Evolutionary conservation across 768 basidiomycete species (phyloP).

Genomic region (Boletus rubescentipes): DNA sequence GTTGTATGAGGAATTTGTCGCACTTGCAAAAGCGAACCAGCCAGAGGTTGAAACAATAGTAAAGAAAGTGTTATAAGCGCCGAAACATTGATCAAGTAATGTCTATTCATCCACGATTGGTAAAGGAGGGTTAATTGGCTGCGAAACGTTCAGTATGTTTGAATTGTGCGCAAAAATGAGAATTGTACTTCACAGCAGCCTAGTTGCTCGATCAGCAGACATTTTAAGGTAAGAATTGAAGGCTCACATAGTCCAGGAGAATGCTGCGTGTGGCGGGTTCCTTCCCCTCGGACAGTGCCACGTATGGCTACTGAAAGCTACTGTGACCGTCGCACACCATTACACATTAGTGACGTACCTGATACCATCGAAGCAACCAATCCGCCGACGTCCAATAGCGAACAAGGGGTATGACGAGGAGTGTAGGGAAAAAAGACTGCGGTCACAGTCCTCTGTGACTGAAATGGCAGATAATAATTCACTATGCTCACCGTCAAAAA

Average conservation of each 20-base stretch:
- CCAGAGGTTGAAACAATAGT: constrained; percentile 57
- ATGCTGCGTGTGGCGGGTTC: constrained; percentile 57
- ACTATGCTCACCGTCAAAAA: constrained; percentile 42
- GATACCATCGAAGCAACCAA: constrained; percentile 54
- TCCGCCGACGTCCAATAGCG: constrained; percentile 52
- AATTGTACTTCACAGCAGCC: constrained; percentile 44
- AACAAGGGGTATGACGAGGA: constrained; percentile 49
- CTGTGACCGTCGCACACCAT: background rate
- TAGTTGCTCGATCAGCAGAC: constrained; percentile 19
- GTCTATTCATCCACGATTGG: constrained; percentile 48
- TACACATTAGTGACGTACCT: constrained; percentile 42
- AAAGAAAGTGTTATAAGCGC: constrained; percentile 45
- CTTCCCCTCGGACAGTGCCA: constrained; percentile 52
- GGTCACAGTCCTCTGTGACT: background rate
- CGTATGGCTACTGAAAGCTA: constrained; percentile 51
- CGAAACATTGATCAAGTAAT: constrained; percentile 55
- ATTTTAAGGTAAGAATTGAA: background rate
- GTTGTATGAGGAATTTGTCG: constrained; percentile 18
- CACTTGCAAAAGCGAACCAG: constrained; percentile 37
- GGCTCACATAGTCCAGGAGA: constrained; percentile 63
- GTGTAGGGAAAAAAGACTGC: constrained; percentile 60
- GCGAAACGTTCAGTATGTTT: constrained; percentile 4
- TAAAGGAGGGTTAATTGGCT: constrained; percentile 48
- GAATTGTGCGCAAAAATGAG: background rate
- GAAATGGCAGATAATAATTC: background rate